Evolutionary conservation across 768 basidiomycete species (phyloP).

Genomic region (Boletus subcaerulescens): DNA sequence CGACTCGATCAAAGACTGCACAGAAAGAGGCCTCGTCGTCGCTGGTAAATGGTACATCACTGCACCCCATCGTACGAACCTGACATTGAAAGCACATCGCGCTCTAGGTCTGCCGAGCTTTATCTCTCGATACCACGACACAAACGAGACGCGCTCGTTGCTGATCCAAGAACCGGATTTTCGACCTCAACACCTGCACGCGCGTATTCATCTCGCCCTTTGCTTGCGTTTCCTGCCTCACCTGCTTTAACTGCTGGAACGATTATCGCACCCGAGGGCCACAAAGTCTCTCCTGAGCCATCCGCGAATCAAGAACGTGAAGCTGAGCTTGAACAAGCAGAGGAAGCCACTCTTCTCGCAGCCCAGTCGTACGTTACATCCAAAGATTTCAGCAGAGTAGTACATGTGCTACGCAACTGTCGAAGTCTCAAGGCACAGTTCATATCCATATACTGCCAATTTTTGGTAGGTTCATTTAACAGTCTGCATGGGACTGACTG

Average conservation of each 20-base stretch:
- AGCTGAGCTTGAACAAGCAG: conserved; percentile 50
- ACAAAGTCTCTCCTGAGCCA: conserved; percentile 4
- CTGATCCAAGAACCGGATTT: conserved; percentile 36
- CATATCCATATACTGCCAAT: conserved; percentile 75
- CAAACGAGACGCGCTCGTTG: conserved; percentile 38
- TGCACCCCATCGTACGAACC: conserved; percentile 4
- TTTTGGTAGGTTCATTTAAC: conserved; percentile 60
- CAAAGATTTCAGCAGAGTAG: conserved; percentile 75
- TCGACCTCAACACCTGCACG: conserved; percentile 62
- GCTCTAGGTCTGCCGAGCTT: conserved; percentile 71
- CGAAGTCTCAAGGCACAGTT: conserved; percentile 73
- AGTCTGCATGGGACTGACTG: conserved; percentile 4
- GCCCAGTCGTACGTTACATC: conserved; percentile 73
- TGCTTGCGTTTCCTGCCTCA: conserved; percentile 33
- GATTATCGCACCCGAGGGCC: conserved; percentile 23
- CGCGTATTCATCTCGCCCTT: conserved; percentile 39
- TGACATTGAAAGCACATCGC: conserved; percentile 16
- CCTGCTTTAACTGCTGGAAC: conserved; percentile 32
- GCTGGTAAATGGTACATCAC: conserved; percentile 73
- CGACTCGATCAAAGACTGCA: conserved; percentile 65
- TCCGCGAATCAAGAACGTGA: conserved; percentile 37
- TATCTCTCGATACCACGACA: conserved; percentile 54
- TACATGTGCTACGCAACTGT: conserved; percentile 61
- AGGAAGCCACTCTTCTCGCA: conserved; percentile 69
- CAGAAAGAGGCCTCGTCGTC: conserved; percentile 63